phyloP scores from a whole-genome alignment of 768 basidiomycete species.

The Tulasnella sp. region DNA sequence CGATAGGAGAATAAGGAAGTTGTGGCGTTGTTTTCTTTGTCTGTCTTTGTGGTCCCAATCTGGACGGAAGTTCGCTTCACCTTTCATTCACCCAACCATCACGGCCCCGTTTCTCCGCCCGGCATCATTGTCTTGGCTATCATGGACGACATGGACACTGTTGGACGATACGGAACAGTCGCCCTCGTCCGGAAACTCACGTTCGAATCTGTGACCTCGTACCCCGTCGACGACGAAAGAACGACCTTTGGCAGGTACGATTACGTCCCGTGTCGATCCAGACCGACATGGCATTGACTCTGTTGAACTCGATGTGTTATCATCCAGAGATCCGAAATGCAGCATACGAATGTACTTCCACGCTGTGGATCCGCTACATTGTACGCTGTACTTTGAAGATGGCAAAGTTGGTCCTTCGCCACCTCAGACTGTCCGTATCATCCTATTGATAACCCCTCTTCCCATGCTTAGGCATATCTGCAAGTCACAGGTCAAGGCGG shows the following conservation, averaged over 20 bases:
- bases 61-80: not conserved
- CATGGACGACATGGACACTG: slow-evolving; percentile 23
- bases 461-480: slow-evolving; percentile 47
- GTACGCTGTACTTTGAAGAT: slow-evolving; percentile 55
- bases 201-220: slow-evolving; percentile 44
- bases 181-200: slow-evolving; percentile 42
- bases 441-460: not conserved
- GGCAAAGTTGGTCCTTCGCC: slow-evolving; percentile 37
- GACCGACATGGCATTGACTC: not conserved
- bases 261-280: not conserved
- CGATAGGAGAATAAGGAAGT: too few relatives aligned
- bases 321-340: slow-evolving; percentile 42
- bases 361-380: slow-evolving; percentile 50
- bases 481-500: slow-evolving; percentile 49
- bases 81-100: not conserved
- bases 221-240: slow-evolving; percentile 57
- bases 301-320: not conserved
- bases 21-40: not conserved
- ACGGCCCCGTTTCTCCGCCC: not conserved
- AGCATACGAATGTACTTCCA: slow-evolving; percentile 60
- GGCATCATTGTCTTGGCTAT: too few relatives aligned
- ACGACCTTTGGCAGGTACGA: slow-evolving; percentile 47
- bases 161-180: slow-evolving; percentile 57
- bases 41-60: not conserved
- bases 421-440: not conserved